These are phyloP conservation scores for Zygoascus bituminiphila DNA, from an alignment of 805 yeast species.

Conservation along the genomic window DNA sequence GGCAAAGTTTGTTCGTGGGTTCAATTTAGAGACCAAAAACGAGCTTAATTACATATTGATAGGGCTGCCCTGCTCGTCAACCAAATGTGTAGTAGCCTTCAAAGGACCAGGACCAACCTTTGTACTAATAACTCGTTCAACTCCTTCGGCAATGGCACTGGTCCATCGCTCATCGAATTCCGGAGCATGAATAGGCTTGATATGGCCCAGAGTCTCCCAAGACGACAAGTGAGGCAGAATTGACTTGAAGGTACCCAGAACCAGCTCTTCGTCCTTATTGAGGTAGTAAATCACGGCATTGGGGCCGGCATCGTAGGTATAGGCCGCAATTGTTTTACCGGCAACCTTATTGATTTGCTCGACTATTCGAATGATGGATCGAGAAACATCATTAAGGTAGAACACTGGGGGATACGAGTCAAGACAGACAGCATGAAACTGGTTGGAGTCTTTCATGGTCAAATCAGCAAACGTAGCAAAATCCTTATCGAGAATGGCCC, in stretches of 20 bases:
- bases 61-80: not conserved
- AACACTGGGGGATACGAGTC: slow-evolving; percentile 95
- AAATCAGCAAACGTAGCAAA: slow-evolving; percentile 76
- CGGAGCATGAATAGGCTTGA: slow-evolving; percentile 13
- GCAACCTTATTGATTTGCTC: slow-evolving; percentile 65
- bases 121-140: slow-evolving; percentile 77
- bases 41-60: not conserved
- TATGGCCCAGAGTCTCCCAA: slow-evolving; percentile 43
- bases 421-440: slow-evolving; percentile 96
- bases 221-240: slow-evolving; percentile 56
- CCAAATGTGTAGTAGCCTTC: slow-evolving; percentile 20
- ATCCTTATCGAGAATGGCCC: slow-evolving; percentile 63
- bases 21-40: no score
- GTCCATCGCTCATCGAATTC: slow-evolving; percentile 34
- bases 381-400: slow-evolving; percentile 85
- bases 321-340: slow-evolving; percentile 72
- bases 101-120: slow-evolving; percentile 84
- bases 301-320: slow-evolving; percentile 99
- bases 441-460: slow-evolving; percentile 94
- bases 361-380: slow-evolving; percentile 66
- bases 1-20: not conserved
- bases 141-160: slow-evolving; percentile 54
- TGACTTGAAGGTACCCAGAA: slow-evolving; percentile 61
- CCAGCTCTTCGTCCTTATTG: slow-evolving; percentile 59
- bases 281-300: slow-evolving; percentile 93